Evolutionary conservation across 1,284 basidiomycete species (phyloP).

Genomic region (Psilocybe mexicana): DNA sequence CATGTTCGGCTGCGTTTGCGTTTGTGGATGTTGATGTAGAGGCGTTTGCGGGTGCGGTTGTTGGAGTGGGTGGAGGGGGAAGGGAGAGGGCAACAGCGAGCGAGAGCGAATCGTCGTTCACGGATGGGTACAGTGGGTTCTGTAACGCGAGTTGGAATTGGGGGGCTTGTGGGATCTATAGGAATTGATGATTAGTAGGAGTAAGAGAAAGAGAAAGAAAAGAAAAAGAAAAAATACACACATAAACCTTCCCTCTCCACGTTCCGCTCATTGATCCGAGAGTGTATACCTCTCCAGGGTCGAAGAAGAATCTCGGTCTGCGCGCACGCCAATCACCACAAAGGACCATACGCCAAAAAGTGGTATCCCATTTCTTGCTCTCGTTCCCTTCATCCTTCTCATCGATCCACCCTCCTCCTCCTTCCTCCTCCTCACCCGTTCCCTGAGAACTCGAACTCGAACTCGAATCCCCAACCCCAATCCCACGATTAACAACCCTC

Average conservation of each 20-base stretch:
- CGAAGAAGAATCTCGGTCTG: conserved; percentile 24
- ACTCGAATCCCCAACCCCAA: conserved; percentile 26
- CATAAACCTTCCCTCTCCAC: conserved; percentile 27
- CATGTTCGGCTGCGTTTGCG: no score
- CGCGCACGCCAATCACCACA: conserved; percentile 42
- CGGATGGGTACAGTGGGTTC: conserved; percentile 18
- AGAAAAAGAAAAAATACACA: conserved; percentile 9
- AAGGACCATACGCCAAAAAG: conserved; percentile 55
- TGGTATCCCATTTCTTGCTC: conserved; percentile 50
- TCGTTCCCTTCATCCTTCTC: not conserved
- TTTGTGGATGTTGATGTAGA: no score
- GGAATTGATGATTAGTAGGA: not conserved
- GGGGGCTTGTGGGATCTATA: conserved; percentile 19
- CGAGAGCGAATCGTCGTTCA: not conserved
- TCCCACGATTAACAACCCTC: conserved; percentile 13
- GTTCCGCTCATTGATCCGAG: conserved; percentile 28
- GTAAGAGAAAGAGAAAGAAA: not conserved
- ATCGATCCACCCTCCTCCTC: not conserved
- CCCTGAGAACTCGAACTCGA: conserved; percentile 4
- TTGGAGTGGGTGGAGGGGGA: no score
- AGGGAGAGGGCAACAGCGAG: no score
- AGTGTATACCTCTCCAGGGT: conserved; percentile 48
- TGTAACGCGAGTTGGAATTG: conserved; percentile 15
- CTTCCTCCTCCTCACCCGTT: not conserved
- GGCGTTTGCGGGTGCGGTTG: no score